phyloP scores from a whole-genome alignment of 371 early-diverging fungal species.

The Mucor circinelloides region DNA sequence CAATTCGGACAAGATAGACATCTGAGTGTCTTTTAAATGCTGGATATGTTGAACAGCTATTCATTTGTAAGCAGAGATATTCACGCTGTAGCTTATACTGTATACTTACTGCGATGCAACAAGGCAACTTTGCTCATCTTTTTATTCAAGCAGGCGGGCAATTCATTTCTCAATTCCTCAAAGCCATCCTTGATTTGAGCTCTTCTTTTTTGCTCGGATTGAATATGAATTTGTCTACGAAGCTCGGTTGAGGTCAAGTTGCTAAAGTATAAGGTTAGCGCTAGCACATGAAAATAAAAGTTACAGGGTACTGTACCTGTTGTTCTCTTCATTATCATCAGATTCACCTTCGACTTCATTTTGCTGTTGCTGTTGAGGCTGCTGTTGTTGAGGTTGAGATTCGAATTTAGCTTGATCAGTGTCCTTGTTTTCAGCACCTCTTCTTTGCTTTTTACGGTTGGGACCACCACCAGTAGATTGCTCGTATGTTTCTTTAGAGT shows the following conservation, averaged over 20 bases:
- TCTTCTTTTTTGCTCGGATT: conserved; percentile 53
- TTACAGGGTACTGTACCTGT: conserved; percentile 8
- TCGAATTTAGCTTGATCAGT: conserved; percentile 5
- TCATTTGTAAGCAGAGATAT: background rate
- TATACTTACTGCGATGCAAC: conserved; percentile 42
- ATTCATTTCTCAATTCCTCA: conserved; percentile 38
- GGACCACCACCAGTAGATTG: conserved; percentile 34
- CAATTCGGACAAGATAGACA: conserved; percentile 37
- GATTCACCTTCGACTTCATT: conserved; percentile 6
- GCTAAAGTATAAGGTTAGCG: background rate
- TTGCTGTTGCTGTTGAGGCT: background rate
- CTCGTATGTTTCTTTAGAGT: conserved; percentile 39
- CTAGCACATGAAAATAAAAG: background rate
- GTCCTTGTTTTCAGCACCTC: background rate
- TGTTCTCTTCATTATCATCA: conserved; percentile 31
- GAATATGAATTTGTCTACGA: conserved; percentile 51
- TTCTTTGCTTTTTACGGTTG: conserved; percentile 36
- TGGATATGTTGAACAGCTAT: conserved; percentile 45
- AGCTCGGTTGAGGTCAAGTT: conserved; percentile 31
- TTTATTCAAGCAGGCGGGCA: conserved; percentile 37
- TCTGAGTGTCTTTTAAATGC: conserved; percentile 39
- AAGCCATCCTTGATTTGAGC: conserved; percentile 51
- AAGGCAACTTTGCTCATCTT: conserved; percentile 42
- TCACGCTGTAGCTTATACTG: background rate
- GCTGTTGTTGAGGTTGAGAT: conserved; percentile 4